Evolutionary conservation across 805 yeast species (phyloP).

Genomic region (Torulaspora indica): DNA sequence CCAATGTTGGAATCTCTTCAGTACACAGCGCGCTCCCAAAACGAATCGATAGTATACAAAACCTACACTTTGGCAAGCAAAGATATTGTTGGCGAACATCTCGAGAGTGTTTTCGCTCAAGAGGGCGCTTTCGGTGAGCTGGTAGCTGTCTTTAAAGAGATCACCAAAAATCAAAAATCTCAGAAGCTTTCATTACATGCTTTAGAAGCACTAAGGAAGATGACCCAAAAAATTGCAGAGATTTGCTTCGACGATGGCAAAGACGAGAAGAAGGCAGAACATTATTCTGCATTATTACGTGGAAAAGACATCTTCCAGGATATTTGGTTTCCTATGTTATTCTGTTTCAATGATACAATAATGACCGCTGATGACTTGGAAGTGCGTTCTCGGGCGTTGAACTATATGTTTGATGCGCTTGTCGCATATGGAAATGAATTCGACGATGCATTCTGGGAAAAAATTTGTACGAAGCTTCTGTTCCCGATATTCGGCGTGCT

Average conservation of each 20-base stretch:
- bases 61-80: constrained; percentile 57
- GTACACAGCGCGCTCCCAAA: constrained; percentile 56
- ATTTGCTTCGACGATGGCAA: constrained; percentile 32
- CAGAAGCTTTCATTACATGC: constrained; percentile 80
- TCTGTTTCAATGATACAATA: constrained; percentile 79
- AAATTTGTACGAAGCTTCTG: constrained; percentile 66
- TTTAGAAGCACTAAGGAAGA: constrained; percentile 61
- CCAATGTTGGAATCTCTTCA: constrained; percentile 77
- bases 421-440: constrained; percentile 77
- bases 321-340: constrained; percentile 82
- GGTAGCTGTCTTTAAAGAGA: constrained; percentile 69
- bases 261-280: constrained; percentile 24
- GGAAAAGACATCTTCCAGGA: constrained; percentile 46
- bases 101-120: constrained; percentile 60
- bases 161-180: constrained; percentile 78
- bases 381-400: constrained; percentile 84
- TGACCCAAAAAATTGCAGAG: constrained; percentile 56
- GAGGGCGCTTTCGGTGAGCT: constrained; percentile 60
- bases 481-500: constrained; percentile 88
- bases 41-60: constrained; percentile 56
- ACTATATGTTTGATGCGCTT: constrained; percentile 73
- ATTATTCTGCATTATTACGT: constrained; percentile 24
- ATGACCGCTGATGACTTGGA: constrained; percentile 94
- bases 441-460: constrained; percentile 73
- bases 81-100: constrained; percentile 56